Evolutionary conservation across 1,284 basidiomycete species (phyloP).

Genomic region (Erythrobasidium hasegawianum): DNA sequence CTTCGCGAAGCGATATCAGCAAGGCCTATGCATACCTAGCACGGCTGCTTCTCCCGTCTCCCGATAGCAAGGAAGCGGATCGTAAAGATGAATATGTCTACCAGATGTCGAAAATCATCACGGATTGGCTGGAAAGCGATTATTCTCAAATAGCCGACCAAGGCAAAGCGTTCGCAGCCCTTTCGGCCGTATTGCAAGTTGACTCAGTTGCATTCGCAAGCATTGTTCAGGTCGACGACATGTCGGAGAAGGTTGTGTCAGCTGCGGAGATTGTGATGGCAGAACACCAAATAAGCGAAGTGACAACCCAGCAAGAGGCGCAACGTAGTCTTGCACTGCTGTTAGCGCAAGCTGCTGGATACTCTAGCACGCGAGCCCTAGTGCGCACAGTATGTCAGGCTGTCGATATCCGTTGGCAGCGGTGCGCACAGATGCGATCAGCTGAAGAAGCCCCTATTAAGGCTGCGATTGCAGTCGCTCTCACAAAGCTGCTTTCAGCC

Average conservation of each 20-base stretch:
- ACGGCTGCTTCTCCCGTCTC: slow-evolving; percentile 7
- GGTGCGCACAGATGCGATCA: neutral
- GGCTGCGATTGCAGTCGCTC: slow-evolving; percentile 14
- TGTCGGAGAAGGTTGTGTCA: slow-evolving; percentile 5
- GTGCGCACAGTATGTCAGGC: neutral
- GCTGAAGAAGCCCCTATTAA: neutral
- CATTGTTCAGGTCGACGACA: slow-evolving; percentile 6
- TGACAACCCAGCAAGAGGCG: neutral
- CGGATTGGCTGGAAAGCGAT: slow-evolving; percentile 18
- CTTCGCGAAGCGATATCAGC: neutral
- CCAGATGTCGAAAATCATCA: neutral
- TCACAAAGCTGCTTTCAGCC: slow-evolving; percentile 11
- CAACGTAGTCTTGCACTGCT: neutral
- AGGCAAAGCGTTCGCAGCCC: slow-evolving; percentile 18
- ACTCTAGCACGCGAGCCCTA: neutral
- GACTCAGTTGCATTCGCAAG: slow-evolving; percentile 7
- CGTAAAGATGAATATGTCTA: neutral
- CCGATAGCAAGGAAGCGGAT: neutral
- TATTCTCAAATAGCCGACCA: slow-evolving; percentile 11
- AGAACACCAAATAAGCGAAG: slow-evolving; percentile 16
- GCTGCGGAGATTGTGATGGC: slow-evolving; percentile 19
- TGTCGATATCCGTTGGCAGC: neutral
- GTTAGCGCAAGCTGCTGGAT: slow-evolving; percentile 23
- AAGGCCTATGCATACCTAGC: slow-evolving; percentile 21
- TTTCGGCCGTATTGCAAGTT: slow-evolving; percentile 17